Base-by-base conservation (phyloP, 805 yeast species). In the Lipomyces orientalis region DNA sequence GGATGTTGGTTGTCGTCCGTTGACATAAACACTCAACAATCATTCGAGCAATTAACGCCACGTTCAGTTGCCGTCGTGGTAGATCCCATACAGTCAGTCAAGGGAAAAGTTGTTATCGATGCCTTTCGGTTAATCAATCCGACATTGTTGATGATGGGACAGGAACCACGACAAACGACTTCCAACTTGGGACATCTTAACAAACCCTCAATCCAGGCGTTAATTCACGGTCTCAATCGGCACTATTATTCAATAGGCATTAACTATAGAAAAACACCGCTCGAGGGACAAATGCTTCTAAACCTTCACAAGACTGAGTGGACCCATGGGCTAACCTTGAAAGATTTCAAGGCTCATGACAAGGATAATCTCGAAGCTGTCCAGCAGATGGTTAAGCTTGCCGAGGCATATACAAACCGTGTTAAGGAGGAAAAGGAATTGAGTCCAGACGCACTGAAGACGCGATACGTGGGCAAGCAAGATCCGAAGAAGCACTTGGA, bases 1-100 rank as follows among this genome's bases (percentile, higher is more conserved):
- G 99, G 99, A n/a, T 95, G 99, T 83, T 95, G 99, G 99, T 84
- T 95, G 74, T 93, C 98, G 12, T 88, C 93, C 35, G 98, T 95
- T 35, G 99, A 95, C 85, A 97, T 95, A 68, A 92, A 93, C 79
- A 95, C 99, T 2, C 99, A 95, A 78, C 97, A 94, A 78, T 91
- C 97, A 46, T 95, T 95, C 77, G 99, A 95, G 78, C 98, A 93
- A 79, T 87, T 95, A 79, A 94, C 94, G 79, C 89, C 89, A 71
- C 85, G 99, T 74, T 97, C 99, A 0, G 99, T 95, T 51, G 99
- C 99, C 1, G 99, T 95, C 39, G 99, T 95, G 54, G 90, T 95
- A 68, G 99, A 95, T 79, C 99, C 99, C 58, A 95, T 95, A 76
- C 99, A 95, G 80, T 92, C 97, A 14, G 99, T 95, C 61, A 93